Evolutionary conservation across 768 basidiomycete genomes (phyloP).

Genomic region (Boletus rubropictus): DNA sequence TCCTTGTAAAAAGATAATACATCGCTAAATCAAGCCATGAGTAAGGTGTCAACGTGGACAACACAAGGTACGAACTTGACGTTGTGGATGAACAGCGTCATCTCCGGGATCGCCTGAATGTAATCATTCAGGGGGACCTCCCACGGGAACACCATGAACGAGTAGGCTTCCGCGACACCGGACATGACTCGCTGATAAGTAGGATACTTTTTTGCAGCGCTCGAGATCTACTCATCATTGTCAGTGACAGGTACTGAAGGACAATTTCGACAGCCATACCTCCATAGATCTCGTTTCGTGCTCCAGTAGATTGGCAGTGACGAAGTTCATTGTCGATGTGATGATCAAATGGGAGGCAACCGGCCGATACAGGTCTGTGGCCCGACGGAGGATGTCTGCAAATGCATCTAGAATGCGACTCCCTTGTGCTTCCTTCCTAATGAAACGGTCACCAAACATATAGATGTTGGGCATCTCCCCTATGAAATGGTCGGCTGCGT

Average conservation of each 20-base stretch:
- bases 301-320: slow-evolving; percentile 33
- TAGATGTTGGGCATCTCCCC: slow-evolving; percentile 21
- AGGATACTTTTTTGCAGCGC: slow-evolving; percentile 23
- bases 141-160: slow-evolving; percentile 33
- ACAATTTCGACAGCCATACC: slow-evolving; percentile 6
- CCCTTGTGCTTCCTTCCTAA: slow-evolving; percentile 24
- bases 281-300: slow-evolving; percentile 26
- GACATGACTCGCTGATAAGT: slow-evolving; percentile 26
- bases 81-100: slow-evolving; percentile 30
- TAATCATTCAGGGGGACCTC: slow-evolving; percentile 30
- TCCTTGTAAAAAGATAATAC: slow-evolving; percentile 40
- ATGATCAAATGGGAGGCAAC: slow-evolving; percentile 33
- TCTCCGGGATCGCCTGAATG: slow-evolving; percentile 36
- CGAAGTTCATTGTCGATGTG: slow-evolving; percentile 32
- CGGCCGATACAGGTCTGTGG: slow-evolving; percentile 24
- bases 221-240: slow-evolving; percentile 11
- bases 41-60: background rate
- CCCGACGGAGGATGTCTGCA: slow-evolving; percentile 29
- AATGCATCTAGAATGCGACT: slow-evolving; percentile 31
- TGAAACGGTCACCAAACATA: slow-evolving; percentile 33
- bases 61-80: slow-evolving; percentile 30
- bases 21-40: slow-evolving; percentile 25
- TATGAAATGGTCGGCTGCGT: slow-evolving; percentile 24
- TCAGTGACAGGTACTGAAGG: background rate
- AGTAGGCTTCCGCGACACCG: slow-evolving; percentile 34